A percentile compares a stretch with the other conserved stretches of the same genome.
Conservation (phyloP, 2,329 filamentous ascomycete species). For the Cladosporium sp. region DNA sequence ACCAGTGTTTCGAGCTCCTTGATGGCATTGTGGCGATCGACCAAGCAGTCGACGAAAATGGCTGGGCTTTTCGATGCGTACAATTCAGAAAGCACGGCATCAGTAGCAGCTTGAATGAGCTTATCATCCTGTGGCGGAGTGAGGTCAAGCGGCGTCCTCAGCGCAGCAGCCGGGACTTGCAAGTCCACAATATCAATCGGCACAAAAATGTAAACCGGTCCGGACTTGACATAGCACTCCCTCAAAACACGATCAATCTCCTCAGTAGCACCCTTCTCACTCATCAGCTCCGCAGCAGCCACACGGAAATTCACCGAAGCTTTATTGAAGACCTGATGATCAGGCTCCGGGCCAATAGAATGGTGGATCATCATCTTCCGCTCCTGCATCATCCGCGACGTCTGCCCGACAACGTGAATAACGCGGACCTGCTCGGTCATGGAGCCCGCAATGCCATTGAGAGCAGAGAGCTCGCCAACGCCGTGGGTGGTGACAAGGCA, state of each 20-base stretch:
- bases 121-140: constrained; percentile 35
- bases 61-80: constrained; percentile 41
- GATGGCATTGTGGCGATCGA: constrained; percentile 42
- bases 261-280: constrained; percentile 42
- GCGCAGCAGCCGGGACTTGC: constrained; percentile 42
- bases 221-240: constrained; percentile 46
- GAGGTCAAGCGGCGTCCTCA: constrained; percentile 43
- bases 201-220: constrained; percentile 49
- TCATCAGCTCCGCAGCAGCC: constrained; percentile 46
- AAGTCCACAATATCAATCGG: constrained; percentile 44
- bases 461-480: constrained; percentile 54
- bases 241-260: constrained; percentile 49
- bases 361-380: constrained; percentile 51
- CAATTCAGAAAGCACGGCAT: constrained; percentile 39
- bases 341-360: constrained; percentile 44
- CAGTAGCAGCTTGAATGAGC: constrained; percentile 34
- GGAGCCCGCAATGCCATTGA: constrained; percentile 49
- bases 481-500: constrained; percentile 62
- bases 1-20: constrained; percentile 40
- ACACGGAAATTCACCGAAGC: constrained; percentile 42
- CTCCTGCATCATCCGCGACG: constrained; percentile 45
- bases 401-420: constrained; percentile 51
- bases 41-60: constrained; percentile 44
- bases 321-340: constrained; percentile 47
- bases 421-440: constrained; percentile 48